Percentiles rank a stretch among this genome's conserved stretches.
Conservation (phyloP, 148 eudicot genomes). For the Camellia granthamiana region DNA sequence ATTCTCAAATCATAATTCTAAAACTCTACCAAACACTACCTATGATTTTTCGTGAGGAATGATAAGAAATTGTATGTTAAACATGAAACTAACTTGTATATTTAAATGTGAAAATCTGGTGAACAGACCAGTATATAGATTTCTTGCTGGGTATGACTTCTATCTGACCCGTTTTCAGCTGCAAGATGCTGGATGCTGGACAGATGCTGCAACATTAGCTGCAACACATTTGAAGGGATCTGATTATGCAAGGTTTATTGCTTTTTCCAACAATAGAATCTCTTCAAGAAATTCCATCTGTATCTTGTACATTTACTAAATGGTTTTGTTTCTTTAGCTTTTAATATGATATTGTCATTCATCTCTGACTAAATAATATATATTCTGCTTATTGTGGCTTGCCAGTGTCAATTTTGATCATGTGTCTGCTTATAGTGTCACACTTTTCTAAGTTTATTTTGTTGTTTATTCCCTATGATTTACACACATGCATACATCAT, state of each 20-base stretch:
- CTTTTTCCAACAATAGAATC: slow-evolving; percentile 7
- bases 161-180: slow-evolving; percentile 47
- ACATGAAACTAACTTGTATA: neutral
- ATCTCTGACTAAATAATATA: neutral
- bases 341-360: neutral
- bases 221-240: slow-evolving; percentile 96
- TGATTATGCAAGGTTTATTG: slow-evolving; percentile 79
- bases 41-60: neutral
- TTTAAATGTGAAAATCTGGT: neutral
- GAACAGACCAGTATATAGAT: neutral
- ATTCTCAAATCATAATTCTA: too few relatives aligned
- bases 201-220: slow-evolving; percentile 99
- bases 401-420: neutral
- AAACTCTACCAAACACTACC: too few relatives aligned
- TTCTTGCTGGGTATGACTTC: neutral
- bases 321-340: neutral
- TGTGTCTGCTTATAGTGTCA: slow-evolving; percentile 5
- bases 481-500: neutral
- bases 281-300: slow-evolving; percentile 6
- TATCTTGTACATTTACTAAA: neutral
- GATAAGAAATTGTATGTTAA: neutral
- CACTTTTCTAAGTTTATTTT: neutral
- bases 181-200: slow-evolving; percentile 99
- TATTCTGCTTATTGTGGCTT: too few relatives aligned
- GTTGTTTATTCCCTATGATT: neutral